Conservation (phyloP, 192 early-diverging fungal species). For the Backusella australiensis region DNA sequence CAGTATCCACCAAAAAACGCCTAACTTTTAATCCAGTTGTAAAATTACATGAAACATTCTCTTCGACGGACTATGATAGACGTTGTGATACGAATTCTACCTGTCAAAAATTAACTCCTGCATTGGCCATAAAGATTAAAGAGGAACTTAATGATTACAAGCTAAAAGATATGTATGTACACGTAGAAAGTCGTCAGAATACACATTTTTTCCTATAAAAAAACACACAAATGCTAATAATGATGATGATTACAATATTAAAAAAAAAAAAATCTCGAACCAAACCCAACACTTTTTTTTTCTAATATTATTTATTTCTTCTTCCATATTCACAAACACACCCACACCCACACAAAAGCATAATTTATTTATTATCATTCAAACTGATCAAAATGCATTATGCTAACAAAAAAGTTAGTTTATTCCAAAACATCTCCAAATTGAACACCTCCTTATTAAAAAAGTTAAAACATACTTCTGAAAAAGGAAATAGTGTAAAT, state of each 20-base stretch:
- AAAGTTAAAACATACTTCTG: background rate
- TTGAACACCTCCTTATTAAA: constrained; percentile 4
- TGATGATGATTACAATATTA: background rate
- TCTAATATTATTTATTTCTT: background rate
- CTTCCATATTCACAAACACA: background rate
- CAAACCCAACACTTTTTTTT: background rate
- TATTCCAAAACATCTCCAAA: background rate
- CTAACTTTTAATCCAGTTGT: constrained; percentile 4
- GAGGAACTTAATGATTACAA: constrained; percentile 96
- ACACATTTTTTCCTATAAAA: constrained; percentile 72
- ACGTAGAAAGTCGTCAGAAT: constrained; percentile 68
- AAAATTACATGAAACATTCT: constrained; percentile 59
- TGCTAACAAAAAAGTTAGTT: constrained; percentile 5
- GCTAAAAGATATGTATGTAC: constrained; percentile 86
- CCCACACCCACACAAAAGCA: background rate
- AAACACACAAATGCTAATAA: background rate
- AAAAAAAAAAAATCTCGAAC: background rate
- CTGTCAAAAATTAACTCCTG: constrained; percentile 79
- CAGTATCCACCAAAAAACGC: background rate
- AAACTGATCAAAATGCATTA: background rate
- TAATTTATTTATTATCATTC: constrained; percentile 1
- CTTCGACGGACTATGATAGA: constrained; percentile 81
- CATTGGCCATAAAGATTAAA: constrained; percentile 83
- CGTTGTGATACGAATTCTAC: constrained; percentile 78
- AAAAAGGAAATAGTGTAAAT: background rate